Evolutionary conservation across 495 filamentous ascomycete species (phyloP).

Genomic region (Extremus antarcticus): DNA sequence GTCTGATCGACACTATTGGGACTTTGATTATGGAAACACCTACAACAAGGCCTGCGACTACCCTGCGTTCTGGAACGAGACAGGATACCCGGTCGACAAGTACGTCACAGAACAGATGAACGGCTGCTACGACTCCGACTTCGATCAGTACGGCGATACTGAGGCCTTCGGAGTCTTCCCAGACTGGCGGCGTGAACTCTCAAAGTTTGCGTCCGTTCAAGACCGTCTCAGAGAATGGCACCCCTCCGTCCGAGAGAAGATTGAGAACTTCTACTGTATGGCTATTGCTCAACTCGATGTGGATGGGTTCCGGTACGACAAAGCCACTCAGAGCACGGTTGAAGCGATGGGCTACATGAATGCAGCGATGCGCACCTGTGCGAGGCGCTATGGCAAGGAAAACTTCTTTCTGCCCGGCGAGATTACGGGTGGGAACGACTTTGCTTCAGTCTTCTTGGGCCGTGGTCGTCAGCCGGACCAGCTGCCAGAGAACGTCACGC

Average conservation of each 20-base stretch:
- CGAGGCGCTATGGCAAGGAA: conserved; percentile 42
- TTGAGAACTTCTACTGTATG: conserved; percentile 55
- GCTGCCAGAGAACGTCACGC: conserved; percentile 35
- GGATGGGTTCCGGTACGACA: conserved; percentile 61
- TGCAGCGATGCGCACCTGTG: conserved; percentile 44
- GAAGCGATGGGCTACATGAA: conserved; percentile 52
- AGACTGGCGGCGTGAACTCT: conserved; percentile 54
- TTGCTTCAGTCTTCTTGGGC: conserved; percentile 55
- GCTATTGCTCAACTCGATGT: conserved; percentile 53
- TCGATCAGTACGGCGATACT: conserved; percentile 53
- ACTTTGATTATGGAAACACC: conserved; percentile 49
- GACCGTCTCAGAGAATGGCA: conserved; percentile 63
- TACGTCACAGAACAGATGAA: conserved; percentile 35
- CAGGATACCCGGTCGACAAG: conserved; percentile 41
- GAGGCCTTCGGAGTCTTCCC: conserved; percentile 59
- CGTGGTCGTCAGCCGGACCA: conserved; percentile 49
- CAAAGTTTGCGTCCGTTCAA: conserved; percentile 65
- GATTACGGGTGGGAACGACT: conserved; percentile 50
- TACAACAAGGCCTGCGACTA: conserved; percentile 52
- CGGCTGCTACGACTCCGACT: conserved; percentile 58
- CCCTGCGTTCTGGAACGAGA: conserved; percentile 56
- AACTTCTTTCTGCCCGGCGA: conserved; percentile 59
- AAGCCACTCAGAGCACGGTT: conserved; percentile 54
- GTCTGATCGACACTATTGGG: conserved; percentile 45
- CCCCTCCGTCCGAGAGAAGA: conserved; percentile 44